phyloP scores from a whole-genome alignment of 371 early-diverging fungal species.

The Parasitella parasitica region DNA sequence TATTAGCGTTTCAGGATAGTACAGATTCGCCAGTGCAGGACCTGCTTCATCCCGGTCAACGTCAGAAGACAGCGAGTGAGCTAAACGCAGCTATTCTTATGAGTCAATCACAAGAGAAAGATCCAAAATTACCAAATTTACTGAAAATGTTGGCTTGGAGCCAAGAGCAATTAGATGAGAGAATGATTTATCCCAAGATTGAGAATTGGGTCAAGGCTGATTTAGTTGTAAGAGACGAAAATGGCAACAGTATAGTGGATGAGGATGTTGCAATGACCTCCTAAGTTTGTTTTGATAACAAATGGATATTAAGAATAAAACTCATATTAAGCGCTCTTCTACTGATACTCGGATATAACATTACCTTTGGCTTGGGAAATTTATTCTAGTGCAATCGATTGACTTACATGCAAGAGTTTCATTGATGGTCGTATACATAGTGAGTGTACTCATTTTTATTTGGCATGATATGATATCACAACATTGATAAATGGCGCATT shows the following conservation, averaged over 20 bases:
- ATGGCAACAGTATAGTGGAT: constrained; percentile 31
- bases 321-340: too few relatives aligned
- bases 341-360: too few relatives aligned
- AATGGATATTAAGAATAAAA: too few relatives aligned
- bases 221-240: constrained; percentile 48
- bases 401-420: too few relatives aligned
- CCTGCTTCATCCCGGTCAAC: constrained; percentile 81
- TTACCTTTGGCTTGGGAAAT: too few relatives aligned
- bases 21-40: constrained; percentile 74
- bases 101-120: constrained; percentile 89
- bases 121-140: constrained; percentile 88
- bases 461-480: too few relatives aligned
- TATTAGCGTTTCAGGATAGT: constrained; percentile 85
- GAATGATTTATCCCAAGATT: constrained; percentile 80
- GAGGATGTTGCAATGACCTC: constrained; percentile 24
- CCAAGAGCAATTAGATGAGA: constrained; percentile 85
- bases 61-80: constrained; percentile 92
- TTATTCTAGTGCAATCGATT: too few relatives aligned
- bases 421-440: too few relatives aligned
- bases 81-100: constrained; percentile 91
- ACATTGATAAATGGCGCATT: too few relatives aligned
- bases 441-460: too few relatives aligned
- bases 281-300: neutral
- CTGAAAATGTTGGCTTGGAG: constrained; percentile 91
- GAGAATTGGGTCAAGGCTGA: constrained; percentile 81